Evolutionary conservation across 73 alveolate genomes (phyloP), one percentile per base, ranked within the genome.

Genomic region (Paramecium primaurelia): DNA sequence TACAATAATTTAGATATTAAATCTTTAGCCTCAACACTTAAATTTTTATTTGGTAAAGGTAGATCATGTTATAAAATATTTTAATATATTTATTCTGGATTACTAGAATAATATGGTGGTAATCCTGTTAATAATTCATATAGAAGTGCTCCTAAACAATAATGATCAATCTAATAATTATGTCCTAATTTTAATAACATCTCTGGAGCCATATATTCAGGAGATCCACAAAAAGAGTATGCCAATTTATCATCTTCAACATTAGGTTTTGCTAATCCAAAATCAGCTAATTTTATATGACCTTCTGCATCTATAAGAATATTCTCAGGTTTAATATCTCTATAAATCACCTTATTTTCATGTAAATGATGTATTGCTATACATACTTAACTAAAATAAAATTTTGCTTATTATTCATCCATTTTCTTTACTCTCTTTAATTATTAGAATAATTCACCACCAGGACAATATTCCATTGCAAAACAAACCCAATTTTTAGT

Each of bases 311-410:
- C 97, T 7, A 94, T 86, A 8, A 96, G 88, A 6, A 96, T 93
- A 71, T 96, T 96, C 59, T 96, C 98, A 42, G 98, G 98, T 69
- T 96, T 96, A 12, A 96, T 86, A 51, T 96, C 98, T 75, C 98
- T 80, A 60, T 96, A 89, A 6, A 89, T 89, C 4, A 89, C 77
- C 14, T 95, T 93, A 58, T 93, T 88, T 34, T 93, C 95, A 68
- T 96, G 98, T 8, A 96, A 93, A 60, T 94, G 92, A 88, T 96
- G 97, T 22, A 96, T 54, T 2, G 95, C 98, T 68, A 94, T 64
- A 37, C 95, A 59, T 25, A 95, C 93, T 88, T 95, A 88, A 6
- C 86, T 92, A 40, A 96, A 92, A 64, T 95, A 95, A 47, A 92
- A 75, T 69, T 86, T 89, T n/a, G 97, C 95, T 58, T 88, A 71